These are phyloP conservation scores for Thielaviopsis euricoi DNA, from an alignment of 2,329 filamentous ascomycete species.

Conservation along the genomic window DNA sequence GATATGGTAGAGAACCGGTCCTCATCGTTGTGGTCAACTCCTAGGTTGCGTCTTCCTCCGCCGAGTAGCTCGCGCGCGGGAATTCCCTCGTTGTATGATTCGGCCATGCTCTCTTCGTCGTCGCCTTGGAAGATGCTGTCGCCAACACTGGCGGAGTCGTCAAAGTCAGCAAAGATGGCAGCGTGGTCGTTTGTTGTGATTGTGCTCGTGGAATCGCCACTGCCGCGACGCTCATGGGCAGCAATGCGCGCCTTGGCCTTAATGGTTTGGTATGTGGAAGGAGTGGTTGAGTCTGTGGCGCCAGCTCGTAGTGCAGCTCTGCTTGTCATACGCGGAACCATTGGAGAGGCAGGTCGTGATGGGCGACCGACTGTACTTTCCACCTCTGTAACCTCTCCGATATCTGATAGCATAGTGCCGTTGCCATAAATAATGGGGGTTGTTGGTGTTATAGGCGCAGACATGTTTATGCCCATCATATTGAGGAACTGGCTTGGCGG, in stretches of 20 bases:
- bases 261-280: conserved; percentile 26
- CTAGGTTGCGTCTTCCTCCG: conserved; percentile 15
- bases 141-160: conserved; percentile 43
- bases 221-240: conserved; percentile 34
- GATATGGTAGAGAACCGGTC: conserved; percentile 56
- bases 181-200: conserved; percentile 34
- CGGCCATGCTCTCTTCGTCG: conserved; percentile 49
- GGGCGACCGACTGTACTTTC: conserved; percentile 31
- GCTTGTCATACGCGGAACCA: conserved; percentile 16
- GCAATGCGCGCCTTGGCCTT: conserved; percentile 18
- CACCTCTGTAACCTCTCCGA: conserved; percentile 39
- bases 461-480: conserved; percentile 19
- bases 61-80: conserved; percentile 17
- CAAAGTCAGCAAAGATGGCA: conserved; percentile 41
- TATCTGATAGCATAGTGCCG: conserved; percentile 52
- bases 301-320: conserved; percentile 14
- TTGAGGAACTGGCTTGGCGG: conserved; percentile 17
- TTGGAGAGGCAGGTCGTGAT: conserved; percentile 22
- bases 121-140: conserved; percentile 52
- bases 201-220: conserved; percentile 45
- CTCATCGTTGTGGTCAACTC: conserved; percentile 24
- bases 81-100: conserved; percentile 34
- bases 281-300: conserved; percentile 13
- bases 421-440: conserved; percentile 55
- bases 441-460: conserved; percentile 31